Evolutionary conservation across 2,329 filamentous ascomycete species (phyloP), one percentile per base, ranked within the genome.

Genomic region (Fusarium ramigenum): DNA sequence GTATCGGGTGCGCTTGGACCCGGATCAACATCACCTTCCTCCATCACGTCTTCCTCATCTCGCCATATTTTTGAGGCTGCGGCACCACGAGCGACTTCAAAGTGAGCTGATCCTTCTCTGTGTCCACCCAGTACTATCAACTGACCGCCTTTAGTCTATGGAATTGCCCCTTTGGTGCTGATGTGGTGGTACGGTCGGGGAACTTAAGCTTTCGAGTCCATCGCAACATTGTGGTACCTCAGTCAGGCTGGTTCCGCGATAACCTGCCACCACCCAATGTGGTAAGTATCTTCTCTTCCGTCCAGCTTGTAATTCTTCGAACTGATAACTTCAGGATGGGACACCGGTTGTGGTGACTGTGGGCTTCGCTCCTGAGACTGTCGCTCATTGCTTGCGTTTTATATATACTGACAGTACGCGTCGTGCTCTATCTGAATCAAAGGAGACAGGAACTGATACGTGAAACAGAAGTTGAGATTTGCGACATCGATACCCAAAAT

Each of bases 381-480:
- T 79, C 21, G 79, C 69, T 10, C 77, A 80, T 59, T 79, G 79
- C 59, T 75, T 83, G 30, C 74, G 75, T 34, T 84, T 80, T 63
- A 78, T 83, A 57, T 84, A 84, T 60, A 82, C 79, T 9, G 69
- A 78, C 25, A 74, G 82, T 82, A 66, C 64, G 81, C 75, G n/a
- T 14, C 18, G 42, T 9, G 12, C 15, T 46, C 34, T 21, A 28
- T 23, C 23, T n/a, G 19, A n/a, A 39, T 37, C 21, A 12, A 30
- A 9, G 34, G 21, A 9, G 28, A 14, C 12, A n/a, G 8, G 47
- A 30, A 49, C 66, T 69, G 40, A 74, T 57, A n/a, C 7, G 11
- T n/a, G 42, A 18, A 9, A 44, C 43, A 82, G 80, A 63, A 50
- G 69, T 77, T 18, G 79, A 81, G 10, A 71, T 80, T 16, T 81